These are phyloP conservation scores for Cytospora chrysosperma DNA, from an alignment of 2,329 filamentous ascomycete genomes.

Conservation along the genomic window DNA sequence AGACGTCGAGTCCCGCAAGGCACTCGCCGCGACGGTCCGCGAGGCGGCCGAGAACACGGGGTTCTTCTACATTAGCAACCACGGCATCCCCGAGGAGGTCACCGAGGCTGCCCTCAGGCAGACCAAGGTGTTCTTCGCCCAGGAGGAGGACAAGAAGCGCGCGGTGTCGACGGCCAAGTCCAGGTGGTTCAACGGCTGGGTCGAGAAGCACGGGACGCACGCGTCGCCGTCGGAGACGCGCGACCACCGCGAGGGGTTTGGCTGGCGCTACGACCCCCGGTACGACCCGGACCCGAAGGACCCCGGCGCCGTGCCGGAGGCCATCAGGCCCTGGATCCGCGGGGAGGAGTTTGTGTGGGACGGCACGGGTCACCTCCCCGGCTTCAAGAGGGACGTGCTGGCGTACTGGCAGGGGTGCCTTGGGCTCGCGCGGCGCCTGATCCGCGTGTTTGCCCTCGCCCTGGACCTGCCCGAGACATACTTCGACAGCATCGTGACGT, in stretches of 20 bases:
- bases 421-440: conserved; percentile 29
- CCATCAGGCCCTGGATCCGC: conserved; percentile 17
- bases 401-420: conserved; percentile 29
- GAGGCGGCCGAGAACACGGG: conserved; percentile 43
- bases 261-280: conserved; percentile 40
- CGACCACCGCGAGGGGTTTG: conserved; percentile 33
- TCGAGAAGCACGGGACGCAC: conserved; percentile 27
- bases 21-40: conserved; percentile 39
- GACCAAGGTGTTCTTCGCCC: conserved; percentile 33
- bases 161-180: conserved; percentile 29
- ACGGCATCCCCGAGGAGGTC: conserved; percentile 38
- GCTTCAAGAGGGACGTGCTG: conserved; percentile 27
- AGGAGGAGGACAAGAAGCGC: conserved; percentile 32
- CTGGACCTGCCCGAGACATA: conserved; percentile 27
- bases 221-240: conserved; percentile 33
- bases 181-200: conserved; percentile 40
- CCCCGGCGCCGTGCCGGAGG: conserved; percentile 24
- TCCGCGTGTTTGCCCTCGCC: conserved; percentile 28
- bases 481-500: conserved; percentile 27
- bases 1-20: conserved; percentile 35
- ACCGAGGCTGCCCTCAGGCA: conserved; percentile 30
- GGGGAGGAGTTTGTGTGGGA: conserved; percentile 29
- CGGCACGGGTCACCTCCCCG: conserved; percentile 26
- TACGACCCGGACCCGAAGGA: conserved; percentile 43
- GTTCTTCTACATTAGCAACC: conserved; percentile 49